Base-by-base conservation (phyloP, 2,329 filamentous ascomycete species). In the Lasiodiplodia sp. region DNA sequence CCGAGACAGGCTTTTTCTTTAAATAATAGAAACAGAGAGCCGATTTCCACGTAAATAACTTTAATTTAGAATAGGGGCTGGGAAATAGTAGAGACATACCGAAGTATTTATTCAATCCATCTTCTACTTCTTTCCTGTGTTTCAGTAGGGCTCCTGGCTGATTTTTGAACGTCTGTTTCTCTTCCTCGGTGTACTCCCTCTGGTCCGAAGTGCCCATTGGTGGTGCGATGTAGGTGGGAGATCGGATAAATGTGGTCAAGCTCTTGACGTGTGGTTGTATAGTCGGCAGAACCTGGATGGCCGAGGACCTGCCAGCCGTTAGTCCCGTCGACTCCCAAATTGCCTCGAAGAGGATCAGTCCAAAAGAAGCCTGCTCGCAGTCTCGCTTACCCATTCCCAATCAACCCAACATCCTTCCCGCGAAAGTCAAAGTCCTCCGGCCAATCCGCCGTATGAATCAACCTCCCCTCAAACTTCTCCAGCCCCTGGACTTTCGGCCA, bases 391-490 rank as follows among this genome's bases (percentile, higher is more conserved):
- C 80, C 81, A 63, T 83, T 87, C 18, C 87, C 87, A 62, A 89
- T 83, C n/a, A 88, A 75, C 6, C 83, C 82, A 28, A 87, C 84
- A 11, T 79, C 78, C 70, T 86, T 86, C 31, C 77, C 82, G 1
- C 73, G 74, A 7, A 87, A 75, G n/a, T 86, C 80, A 10, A 86
- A 77, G 21, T 83, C 80, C 5, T 84, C 75, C 1, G 86, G 82
- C 87, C 87, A 90, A 47, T 82, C 79, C 1, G 87, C 84, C 0
- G 85, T 85, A 73, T 90, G 87, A 53, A 88, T 80, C 4, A 88
- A 75, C 8, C 77, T 73, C 10, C 87, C 87, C 64, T 82, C 76
- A 77, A 88, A 90, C n/a, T 77, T 78, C 2, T 82, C 71, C 0
- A 85, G 70, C 0, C 87, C 87, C 0, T 83, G 80, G 25, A 89